Base-by-base conservation (phyloP, 2,329 filamentous ascomycete genomes). In the Xylaria sp. region DNA sequence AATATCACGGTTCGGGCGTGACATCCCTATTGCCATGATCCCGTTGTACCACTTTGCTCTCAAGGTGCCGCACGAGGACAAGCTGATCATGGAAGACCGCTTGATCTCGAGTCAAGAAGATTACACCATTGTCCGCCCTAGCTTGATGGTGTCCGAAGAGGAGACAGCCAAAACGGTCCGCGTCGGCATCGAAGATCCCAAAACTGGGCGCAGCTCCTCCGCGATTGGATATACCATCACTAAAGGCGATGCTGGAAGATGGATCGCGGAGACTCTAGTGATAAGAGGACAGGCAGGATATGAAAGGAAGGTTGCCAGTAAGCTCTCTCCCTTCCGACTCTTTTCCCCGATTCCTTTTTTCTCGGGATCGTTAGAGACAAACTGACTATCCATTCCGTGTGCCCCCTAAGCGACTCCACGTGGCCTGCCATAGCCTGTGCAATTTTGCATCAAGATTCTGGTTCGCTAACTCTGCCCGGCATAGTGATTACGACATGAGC, bases 141-240 rank as follows among this genome's bases (percentile, higher is more conserved):
- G 77, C 49, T 47, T 80, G n/a, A 64, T 81, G 54, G 61, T 69
- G 1, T 53, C 51, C 4, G 58, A 67, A 3, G 69, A 74, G 23
- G 66, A 69, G 57, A 71, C 72, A 54, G 66, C 65, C 0, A 68
- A 67, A 4, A 35, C 49, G 15, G 67, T 82, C 27, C 71, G 78
- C 2, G 77, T 76, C 0, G 79, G 79, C 1, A 58, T 81, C 6
- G 79, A 82, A 63, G 78, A 81, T 54, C 73, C 65, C 5, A 53
- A 58, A 27, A 57, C 44, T 11, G 64, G 60, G 11, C 51, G 69
- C 13, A 75, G 79, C 67, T 74, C 70, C 0, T 62, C 69, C 35
- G 80, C 73, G 1, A 70, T 83, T 4, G 83, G 83, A 3, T 85
- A 83, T 60, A 77, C 74, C 0, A 82, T 85, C 44, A 77, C 75